phyloP scores from a whole-genome alignment of 768 basidiomycete genomes.

The Glaciozyma martinii region DNA sequence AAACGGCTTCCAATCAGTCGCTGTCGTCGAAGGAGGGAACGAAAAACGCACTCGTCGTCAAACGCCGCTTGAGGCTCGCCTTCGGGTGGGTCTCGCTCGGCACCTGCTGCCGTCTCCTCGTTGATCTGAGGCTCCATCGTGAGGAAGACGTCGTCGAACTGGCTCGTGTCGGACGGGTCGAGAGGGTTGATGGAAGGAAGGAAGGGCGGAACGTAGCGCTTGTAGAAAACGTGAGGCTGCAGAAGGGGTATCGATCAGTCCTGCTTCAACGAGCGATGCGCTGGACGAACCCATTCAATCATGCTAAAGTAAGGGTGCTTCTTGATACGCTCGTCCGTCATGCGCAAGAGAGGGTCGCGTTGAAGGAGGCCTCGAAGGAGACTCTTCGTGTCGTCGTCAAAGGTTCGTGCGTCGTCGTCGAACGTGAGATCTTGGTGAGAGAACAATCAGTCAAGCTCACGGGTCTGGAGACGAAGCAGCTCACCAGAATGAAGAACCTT shows the following conservation, averaged over 20 bases:
- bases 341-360: conserved; percentile 78
- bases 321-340: conserved; percentile 89
- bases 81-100: conserved; percentile 29
- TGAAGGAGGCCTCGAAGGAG: conserved; percentile 89
- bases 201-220: conserved; percentile 81
- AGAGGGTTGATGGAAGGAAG: conserved; percentile 69
- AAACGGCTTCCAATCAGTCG: conserved; percentile 38
- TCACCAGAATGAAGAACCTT: conserved; percentile 56
- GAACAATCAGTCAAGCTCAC: too few species aligned
- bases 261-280: conserved; percentile 23
- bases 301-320: conserved; percentile 88
- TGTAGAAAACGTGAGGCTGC: conserved; percentile 58
- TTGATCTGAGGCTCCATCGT: conserved; percentile 82
- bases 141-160: conserved; percentile 94
- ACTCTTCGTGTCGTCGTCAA: conserved; percentile 91
- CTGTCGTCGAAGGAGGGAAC: conserved; percentile 41
- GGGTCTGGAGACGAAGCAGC: too few species aligned
- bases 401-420: conserved; percentile 68
- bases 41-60: conserved; percentile 43
- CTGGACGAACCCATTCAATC: conserved; percentile 54
- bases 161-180: conserved; percentile 90
- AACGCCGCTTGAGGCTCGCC: conserved; percentile 33
- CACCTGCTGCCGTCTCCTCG: conserved; percentile 43
- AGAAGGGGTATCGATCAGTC: background rate
- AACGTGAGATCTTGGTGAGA: conserved; percentile 65